phyloP scores from a whole-genome alignment of 129 eudicot genomes.

The Helichrysum umbraculigerum region DNA sequence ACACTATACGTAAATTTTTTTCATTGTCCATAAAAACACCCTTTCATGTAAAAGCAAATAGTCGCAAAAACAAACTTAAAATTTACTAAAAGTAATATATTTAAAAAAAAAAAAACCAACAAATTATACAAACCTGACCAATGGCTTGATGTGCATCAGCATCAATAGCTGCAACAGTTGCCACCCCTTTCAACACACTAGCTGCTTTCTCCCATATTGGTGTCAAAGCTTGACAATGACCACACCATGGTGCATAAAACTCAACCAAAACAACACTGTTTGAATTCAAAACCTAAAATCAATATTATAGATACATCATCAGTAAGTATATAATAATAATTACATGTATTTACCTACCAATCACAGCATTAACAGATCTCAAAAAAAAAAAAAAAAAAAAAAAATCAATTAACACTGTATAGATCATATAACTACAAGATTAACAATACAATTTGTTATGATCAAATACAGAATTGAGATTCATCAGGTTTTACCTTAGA shows the following conservation, averaged over 20 bases:
- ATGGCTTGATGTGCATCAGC: conserved; percentile 88
- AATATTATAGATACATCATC: no score
- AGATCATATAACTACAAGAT: neutral
- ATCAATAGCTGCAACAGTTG: conserved; percentile 95
- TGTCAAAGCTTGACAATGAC: conserved; percentile 85
- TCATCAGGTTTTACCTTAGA: conserved; percentile 57
- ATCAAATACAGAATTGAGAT: neutral
- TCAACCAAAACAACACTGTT: conserved; percentile 86
- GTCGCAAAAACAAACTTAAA: no score
- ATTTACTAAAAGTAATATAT: no score
- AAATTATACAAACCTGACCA: conserved; percentile 61
- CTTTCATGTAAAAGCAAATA: no score
- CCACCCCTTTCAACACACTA: conserved; percentile 89
- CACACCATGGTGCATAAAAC: conserved; percentile 97
- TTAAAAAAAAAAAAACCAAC: neutral
- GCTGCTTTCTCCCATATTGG: conserved; percentile 94
- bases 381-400: neutral
- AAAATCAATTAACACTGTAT: neutral
- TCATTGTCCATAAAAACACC: neutral
- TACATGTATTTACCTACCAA: neutral
- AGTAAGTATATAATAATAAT: no score
- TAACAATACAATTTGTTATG: neutral
- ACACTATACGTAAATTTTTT: neutral
- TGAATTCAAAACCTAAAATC: conserved; percentile 69
- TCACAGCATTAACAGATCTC: conserved; percentile 7